These are phyloP conservation scores for Entomortierella chlamydospora DNA, from an alignment of 192 early-diverging fungal species.

Conservation along the genomic window DNA sequence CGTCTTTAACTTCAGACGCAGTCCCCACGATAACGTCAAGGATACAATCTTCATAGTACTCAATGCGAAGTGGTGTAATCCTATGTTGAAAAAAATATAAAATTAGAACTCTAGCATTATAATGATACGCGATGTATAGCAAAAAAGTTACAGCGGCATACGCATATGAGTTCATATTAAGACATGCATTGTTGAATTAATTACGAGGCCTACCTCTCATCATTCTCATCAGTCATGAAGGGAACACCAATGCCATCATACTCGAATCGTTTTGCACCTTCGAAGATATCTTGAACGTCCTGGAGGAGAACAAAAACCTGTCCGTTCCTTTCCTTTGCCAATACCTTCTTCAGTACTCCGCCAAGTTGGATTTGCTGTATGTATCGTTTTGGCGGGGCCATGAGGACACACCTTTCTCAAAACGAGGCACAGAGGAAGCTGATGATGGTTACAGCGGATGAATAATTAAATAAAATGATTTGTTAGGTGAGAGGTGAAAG, in stretches of 20 bases:
- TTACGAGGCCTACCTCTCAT: slow-evolving; percentile 1
- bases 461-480: neutral
- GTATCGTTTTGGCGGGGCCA: slow-evolving; percentile 26
- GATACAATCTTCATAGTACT: slow-evolving; percentile 18
- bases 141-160: no score
- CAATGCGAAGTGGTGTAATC: slow-evolving; percentile 8
- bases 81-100: neutral
- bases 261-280: slow-evolving; percentile 11
- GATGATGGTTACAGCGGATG: no score
- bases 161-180: neutral
- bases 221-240: slow-evolving; percentile 37
- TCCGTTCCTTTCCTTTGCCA: slow-evolving; percentile 9
- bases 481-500: neutral
- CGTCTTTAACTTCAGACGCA: neutral
- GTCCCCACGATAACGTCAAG: slow-evolving; percentile 6
- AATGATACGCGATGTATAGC: no score
- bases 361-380: slow-evolving; percentile 22
- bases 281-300: slow-evolving; percentile 29
- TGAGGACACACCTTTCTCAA: neutral
- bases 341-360: slow-evolving; percentile 9
- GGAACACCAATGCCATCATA: slow-evolving; percentile 17
- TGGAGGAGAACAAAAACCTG: slow-evolving; percentile 13
- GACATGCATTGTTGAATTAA: slow-evolving; percentile 1
- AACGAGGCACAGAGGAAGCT: neutral
- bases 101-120: no score